phyloP scores from a whole-genome alignment of 2,329 filamentous ascomycete genomes.

The Incumbomyces lentus region DNA sequence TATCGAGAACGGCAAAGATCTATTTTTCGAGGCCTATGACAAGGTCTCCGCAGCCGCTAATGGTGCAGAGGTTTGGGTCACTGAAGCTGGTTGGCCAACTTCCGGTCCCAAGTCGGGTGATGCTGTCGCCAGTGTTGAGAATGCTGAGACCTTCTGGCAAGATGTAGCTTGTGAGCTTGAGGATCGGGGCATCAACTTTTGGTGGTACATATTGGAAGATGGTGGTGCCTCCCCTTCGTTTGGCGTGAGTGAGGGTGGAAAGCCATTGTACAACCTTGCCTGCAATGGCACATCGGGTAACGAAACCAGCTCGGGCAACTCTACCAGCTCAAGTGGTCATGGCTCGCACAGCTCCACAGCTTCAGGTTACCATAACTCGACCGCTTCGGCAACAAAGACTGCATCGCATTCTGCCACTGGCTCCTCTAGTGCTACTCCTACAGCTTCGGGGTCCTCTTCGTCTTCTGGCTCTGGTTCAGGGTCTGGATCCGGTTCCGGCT shows the following conservation, averaged over 20 bases:
- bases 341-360: slow-evolving; percentile 1
- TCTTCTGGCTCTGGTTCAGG: not conserved
- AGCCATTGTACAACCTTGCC: slow-evolving; percentile 30
- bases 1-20: slow-evolving; percentile 44
- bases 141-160: slow-evolving; percentile 56
- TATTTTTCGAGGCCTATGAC: slow-evolving; percentile 41
- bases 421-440: too few relatives aligned
- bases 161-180: slow-evolving; percentile 48
- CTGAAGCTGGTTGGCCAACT: slow-evolving; percentile 58
- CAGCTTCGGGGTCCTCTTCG: not conserved
- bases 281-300: slow-evolving; percentile 20
- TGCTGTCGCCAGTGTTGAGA: slow-evolving; percentile 45
- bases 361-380: not conserved
- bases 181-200: slow-evolving; percentile 27
- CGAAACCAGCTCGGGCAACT: slow-evolving; percentile 5
- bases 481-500: slow-evolving; percentile 3
- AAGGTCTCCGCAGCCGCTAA: slow-evolving; percentile 32
- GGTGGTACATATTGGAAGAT: slow-evolving; percentile 35
- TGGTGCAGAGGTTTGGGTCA: slow-evolving; percentile 33
- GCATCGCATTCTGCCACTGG: too few relatives aligned
- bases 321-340: slow-evolving; percentile 1
- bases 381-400: not conserved
- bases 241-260: slow-evolving; percentile 26
- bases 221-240: slow-evolving; percentile 27
- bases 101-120: slow-evolving; percentile 44